Evolutionary conservation across 768 basidiomycete genomes (phyloP), one percentile per base, ranked within the genome.

Genomic region (Tephrocybe sp.): DNA sequence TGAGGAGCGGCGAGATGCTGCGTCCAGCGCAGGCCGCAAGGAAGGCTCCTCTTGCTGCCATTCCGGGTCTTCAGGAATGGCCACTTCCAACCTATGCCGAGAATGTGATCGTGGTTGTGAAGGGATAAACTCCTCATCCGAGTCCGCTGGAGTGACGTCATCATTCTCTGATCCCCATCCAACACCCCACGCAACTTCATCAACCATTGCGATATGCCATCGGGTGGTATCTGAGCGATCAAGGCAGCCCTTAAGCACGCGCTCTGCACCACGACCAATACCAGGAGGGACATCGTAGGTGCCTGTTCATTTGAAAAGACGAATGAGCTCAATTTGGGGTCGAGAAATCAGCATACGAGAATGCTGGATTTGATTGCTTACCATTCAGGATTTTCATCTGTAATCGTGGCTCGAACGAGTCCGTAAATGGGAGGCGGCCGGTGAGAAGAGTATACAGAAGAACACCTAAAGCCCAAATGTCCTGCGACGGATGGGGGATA

Each of bases 391-490:
- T 96, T 69, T 95, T 95, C 81, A 93, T 86, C 45, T 92, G 88
- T 51, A 98, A 68, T 28, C 96, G 75, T 1, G 93, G 94, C 67
- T 99, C 96, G 61, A 90, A 99, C 0, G 87, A 73, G 67, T 99
- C 96, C 28, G 65, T 71, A 65, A 98, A 98, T 0, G 97, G 97
- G 6, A 98, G 73, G n/a, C 76, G 73, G 2, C 93, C 93, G 0
- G 85, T 85, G 17, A 98, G 77, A 1, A 99, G 74, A 7, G 87
- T 84, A 63, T 93, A 91, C 1, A 99, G 82, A 56, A 97, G 78
- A 48, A 94, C 85, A 0, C 97, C 97, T 2, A 98, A 72, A 0
- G 97, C 94, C 97, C 97, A 99, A 24, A 98, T 85, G 57, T 99
- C 97, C 63, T 94, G 91, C 0, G 90, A 83, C 2, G 93, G 87